phyloP scores from a whole-genome alignment of 345 rosid genomes.

The Atalantia buxifolia region DNA sequence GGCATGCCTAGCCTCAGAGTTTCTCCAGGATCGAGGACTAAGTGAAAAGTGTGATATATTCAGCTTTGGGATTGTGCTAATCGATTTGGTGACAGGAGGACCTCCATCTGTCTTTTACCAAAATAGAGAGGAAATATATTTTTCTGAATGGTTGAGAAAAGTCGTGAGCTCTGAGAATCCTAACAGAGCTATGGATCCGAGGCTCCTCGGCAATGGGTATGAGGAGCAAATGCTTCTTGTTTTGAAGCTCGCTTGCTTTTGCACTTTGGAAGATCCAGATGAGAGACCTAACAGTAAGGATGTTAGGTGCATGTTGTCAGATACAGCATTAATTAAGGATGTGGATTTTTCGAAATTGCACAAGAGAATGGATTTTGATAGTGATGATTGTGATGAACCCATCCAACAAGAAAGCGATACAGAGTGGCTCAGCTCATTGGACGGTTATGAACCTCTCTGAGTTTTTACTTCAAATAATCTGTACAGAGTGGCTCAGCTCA shows the following conservation, averaged over 20 bases:
- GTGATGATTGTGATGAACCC: not conserved
- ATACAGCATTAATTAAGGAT: slow-evolving; percentile 32
- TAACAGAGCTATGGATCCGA: slow-evolving; percentile 55
- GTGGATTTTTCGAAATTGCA: not conserved
- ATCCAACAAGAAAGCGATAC: not conserved
- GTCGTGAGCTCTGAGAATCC: slow-evolving; percentile 77
- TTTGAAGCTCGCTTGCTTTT: slow-evolving; percentile 76
- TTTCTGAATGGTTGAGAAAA: no score
- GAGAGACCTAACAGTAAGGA: slow-evolving; percentile 86
- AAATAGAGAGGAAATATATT: no score
- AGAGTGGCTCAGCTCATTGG: not conserved
- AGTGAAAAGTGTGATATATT: no score
- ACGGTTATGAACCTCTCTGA: not conserved
- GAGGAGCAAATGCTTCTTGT: slow-evolving; percentile 82
- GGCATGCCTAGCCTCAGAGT: no score
- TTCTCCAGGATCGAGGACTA: no score
- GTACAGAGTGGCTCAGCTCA: not conserved
- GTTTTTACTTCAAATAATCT: not conserved
- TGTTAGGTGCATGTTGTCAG: slow-evolving; percentile 66
- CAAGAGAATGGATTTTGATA: not conserved
- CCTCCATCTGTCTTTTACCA: no score
- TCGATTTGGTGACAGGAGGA: no score
- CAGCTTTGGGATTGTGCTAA: no score
- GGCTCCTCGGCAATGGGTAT: slow-evolving; percentile 46
- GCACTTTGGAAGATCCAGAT: slow-evolving; percentile 79